Evolutionary conservation across 1,139 yeast genomes (phyloP).

Genomic region (Candida sp.): DNA sequence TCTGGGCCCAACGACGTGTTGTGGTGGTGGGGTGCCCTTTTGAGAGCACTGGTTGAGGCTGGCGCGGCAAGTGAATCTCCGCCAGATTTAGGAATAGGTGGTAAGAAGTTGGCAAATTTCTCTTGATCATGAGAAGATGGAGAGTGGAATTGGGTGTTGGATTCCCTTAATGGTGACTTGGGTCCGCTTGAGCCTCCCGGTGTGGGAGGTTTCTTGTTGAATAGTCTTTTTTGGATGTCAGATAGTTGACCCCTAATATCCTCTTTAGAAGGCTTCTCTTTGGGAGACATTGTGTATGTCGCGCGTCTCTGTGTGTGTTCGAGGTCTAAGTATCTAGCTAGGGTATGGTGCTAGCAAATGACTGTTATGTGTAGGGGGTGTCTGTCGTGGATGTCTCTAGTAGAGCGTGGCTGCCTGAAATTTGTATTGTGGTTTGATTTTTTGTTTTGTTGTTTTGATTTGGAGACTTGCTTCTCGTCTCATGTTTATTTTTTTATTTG

Average conservation of each 20-base stretch:
- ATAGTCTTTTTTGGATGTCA: conserved; percentile 60
- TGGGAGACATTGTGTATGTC: conserved; percentile 14
- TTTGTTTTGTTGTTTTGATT: not conserved
- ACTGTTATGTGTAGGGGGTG: too few relatives aligned
- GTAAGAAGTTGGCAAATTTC: conserved; percentile 17
- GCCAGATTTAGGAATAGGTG: conserved; percentile 22
- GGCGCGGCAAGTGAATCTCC: conserved; percentile 4
- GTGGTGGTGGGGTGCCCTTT: conserved; percentile 25
- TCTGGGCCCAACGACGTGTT: conserved; percentile 47
- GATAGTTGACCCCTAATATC: conserved; percentile 65
- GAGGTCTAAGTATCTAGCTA: not conserved
- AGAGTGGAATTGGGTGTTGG: conserved; percentile 13
- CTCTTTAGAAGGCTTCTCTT: conserved; percentile 15
- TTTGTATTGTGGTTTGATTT: not conserved
- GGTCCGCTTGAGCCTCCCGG: conserved; percentile 1
- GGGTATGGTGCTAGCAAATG: not conserved
- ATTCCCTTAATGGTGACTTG: not conserved
- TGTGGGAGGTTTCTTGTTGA: conserved; percentile 29
- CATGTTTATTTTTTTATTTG: too few relatives aligned
- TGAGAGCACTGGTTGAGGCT: conserved; percentile 11
- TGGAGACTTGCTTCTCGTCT: too few relatives aligned
- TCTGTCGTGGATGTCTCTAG: too few relatives aligned
- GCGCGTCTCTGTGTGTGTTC: not conserved
- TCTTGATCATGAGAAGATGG: conserved; percentile 21
- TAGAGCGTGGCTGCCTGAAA: not conserved